A percentile compares a stretch with the other conserved stretches of the same genome.
These are phyloP conservation scores for Ustilago shanxiensis DNA, from an alignment of 1,284 basidiomycete genomes.

Conservation along the genomic window DNA sequence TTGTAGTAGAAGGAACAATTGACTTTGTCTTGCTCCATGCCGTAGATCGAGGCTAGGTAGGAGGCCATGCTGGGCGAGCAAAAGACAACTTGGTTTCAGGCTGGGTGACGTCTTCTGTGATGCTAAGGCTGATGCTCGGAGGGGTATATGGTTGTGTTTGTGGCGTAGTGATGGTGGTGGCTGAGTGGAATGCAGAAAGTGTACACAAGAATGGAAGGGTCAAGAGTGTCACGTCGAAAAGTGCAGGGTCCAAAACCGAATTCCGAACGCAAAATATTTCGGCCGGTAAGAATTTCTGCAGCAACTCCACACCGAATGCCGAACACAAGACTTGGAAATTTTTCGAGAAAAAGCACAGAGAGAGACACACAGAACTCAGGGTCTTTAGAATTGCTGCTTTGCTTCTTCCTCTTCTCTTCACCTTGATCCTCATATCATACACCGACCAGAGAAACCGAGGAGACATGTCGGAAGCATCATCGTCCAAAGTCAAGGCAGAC, in stretches of 20 bases:
- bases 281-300: constrained; percentile 31
- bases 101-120: not conserved
- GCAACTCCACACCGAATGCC: constrained; percentile 25
- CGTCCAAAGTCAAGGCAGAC: constrained; percentile 46
- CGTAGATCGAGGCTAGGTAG: constrained; percentile 63
- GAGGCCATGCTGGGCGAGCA: constrained; percentile 38
- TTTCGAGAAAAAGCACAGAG: constrained; percentile 11
- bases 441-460: not conserved
- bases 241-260: constrained; percentile 34
- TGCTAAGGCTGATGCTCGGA: not conserved
- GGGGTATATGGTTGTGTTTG: not conserved
- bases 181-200: constrained; percentile 16
- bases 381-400: not conserved
- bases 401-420: not conserved
- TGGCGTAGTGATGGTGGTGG: constrained; percentile 15
- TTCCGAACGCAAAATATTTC: constrained; percentile 13
- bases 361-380: constrained; percentile 1
- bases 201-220: constrained; percentile 6
- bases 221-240: constrained; percentile 24
- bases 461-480: constrained; percentile 37
- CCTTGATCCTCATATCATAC: not conserved
- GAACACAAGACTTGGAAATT: constrained; percentile 12
- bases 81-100: no score
- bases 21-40: constrained; percentile 85
- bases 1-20: constrained; percentile 97